phyloP scores from a whole-genome alignment of 192 early-diverging fungal species.

The Entomortierella parvispora region DNA sequence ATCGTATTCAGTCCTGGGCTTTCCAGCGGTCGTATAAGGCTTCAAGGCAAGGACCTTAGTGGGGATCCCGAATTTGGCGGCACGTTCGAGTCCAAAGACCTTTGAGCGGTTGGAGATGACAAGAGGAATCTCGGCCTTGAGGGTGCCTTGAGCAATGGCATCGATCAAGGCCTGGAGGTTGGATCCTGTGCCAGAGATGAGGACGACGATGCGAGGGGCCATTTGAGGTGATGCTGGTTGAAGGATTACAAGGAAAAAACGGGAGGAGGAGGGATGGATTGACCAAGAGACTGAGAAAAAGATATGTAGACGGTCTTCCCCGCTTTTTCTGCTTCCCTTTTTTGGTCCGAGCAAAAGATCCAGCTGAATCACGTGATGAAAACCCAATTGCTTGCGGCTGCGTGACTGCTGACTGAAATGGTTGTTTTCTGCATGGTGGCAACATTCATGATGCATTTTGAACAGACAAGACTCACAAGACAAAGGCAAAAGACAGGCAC shows the following conservation, averaged over 20 bases:
- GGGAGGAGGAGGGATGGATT: background rate
- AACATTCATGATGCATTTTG: conserved; percentile 3
- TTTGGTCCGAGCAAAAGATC: background rate
- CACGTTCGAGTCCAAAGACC: conserved; percentile 93
- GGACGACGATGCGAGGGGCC: conserved; percentile 78
- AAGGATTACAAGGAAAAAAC: background rate
- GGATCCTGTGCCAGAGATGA: conserved; percentile 94
- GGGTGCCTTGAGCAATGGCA: conserved; percentile 60
- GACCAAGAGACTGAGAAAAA: background rate
- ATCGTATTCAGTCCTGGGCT: conserved; percentile 91
- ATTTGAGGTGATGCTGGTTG: conserved; percentile 16
- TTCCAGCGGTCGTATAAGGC: conserved; percentile 82
- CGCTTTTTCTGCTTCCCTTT: background rate
- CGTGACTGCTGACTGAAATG: too few relatives aligned
- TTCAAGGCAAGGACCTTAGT: conserved; percentile 86
- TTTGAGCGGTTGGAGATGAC: conserved; percentile 90
- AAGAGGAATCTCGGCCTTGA: conserved; percentile 76
- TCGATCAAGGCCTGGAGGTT: conserved; percentile 98
- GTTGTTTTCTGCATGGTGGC: too few relatives aligned
- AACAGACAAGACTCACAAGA: background rate
- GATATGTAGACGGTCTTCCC: background rate
- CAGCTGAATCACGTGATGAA: too few relatives aligned
- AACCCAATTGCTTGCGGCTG: background rate
- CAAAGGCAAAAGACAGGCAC: background rate
- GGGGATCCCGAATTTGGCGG: conserved; percentile 82